Percentiles rank a stretch among this genome's conserved stretches.
Conservation (phyloP, 306 rosid species). For the Cicer yamashitae region DNA sequence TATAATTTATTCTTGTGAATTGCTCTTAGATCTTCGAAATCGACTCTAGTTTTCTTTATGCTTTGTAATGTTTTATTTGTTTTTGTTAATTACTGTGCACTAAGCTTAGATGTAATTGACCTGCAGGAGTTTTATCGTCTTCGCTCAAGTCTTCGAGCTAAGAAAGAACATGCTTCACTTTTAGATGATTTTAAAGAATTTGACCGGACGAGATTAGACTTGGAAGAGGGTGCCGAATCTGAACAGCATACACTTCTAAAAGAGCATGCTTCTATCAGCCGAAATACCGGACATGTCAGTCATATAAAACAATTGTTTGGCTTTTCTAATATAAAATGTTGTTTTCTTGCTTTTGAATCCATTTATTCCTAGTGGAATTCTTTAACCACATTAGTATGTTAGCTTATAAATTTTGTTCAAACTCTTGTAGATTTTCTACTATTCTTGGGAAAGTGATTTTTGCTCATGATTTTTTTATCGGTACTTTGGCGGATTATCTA, state of each 20-base stretch:
- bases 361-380: conserved; percentile 4
- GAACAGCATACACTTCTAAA: conserved; percentile 75
- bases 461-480: background rate
- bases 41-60: background rate
- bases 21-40: conserved; percentile 32
- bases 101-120: conserved; percentile 55
- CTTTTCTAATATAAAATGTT: conserved; percentile 28
- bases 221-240: conserved; percentile 79
- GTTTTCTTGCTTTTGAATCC: conserved; percentile 11
- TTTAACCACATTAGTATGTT: background rate
- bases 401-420: background rate
- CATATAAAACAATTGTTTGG: background rate
- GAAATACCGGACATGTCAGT: conserved; percentile 90
- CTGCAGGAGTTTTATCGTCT: conserved; percentile 97
- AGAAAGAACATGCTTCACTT: conserved; percentile 94
- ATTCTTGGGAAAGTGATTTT: conserved; percentile 6
- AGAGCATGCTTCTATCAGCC: conserved; percentile 84
- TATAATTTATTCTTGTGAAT: conserved; percentile 4
- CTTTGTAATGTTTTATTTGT: background rate
- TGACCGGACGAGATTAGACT: conserved; percentile 87
- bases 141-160: conserved; percentile 82
- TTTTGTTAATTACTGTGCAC: conserved; percentile 24
- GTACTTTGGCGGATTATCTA: no score
- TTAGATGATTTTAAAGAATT: conserved; percentile 96
- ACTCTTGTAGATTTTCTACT: background rate